A percentile compares a stretch with the other conserved stretches of the same genome.
Evolutionary conservation across 2,329 filamentous ascomycete genomes (phyloP).

Genomic region (Fusarium fracticaudum): DNA sequence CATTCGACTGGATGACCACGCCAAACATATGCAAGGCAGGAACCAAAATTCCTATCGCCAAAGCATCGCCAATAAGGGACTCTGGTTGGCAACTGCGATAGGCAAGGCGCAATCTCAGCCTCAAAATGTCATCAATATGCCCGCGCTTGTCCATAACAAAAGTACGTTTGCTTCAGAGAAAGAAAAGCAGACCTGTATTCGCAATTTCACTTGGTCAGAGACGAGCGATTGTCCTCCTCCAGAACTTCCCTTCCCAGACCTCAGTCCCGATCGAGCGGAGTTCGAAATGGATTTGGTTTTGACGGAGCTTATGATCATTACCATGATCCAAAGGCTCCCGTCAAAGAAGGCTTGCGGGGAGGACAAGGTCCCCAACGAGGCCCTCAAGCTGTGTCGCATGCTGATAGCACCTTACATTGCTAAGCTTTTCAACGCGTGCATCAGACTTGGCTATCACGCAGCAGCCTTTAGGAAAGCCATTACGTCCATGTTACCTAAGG

Average conservation of each 20-base stretch:
- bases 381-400: background rate
- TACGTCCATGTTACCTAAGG: slow-evolving; percentile 3
- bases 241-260: background rate
- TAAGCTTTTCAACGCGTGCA: background rate
- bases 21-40: background rate
- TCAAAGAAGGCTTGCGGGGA: background rate
- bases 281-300: background rate
- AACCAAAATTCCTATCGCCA: background rate
- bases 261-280: background rate
- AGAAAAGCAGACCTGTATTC: background rate
- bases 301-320: background rate
- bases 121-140: background rate
- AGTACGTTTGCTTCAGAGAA: background rate
- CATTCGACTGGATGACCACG: background rate
- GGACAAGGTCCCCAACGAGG: slow-evolving; percentile 9
- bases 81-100: background rate
- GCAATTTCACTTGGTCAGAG: background rate
- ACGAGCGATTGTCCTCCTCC: background rate
- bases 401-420: background rate
- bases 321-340: background rate
- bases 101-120: background rate
- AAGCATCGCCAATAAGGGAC: background rate
- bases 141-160: background rate
- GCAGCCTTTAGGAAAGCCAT: background rate
- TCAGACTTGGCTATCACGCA: background rate